Percentiles rank a stretch among this genome's conserved stretches.
Conservation (phyloP, 2,329 filamentous ascomycete species). For the Cladosporium velox region DNA sequence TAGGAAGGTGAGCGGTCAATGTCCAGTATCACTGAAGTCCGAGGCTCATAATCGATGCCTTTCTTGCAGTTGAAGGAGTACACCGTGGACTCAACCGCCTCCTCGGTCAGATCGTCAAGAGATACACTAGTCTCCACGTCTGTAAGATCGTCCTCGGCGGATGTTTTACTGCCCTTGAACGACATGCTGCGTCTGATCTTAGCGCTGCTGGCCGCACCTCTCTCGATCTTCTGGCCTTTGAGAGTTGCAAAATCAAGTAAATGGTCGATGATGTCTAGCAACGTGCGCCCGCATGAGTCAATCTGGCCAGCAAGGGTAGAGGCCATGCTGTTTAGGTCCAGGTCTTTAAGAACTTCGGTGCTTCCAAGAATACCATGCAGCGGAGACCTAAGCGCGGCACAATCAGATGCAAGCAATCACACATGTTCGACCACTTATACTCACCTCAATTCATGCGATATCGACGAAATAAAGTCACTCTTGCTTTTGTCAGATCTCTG, state of each 20-base stretch:
- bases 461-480: conserved; percentile 55
- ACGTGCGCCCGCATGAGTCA: conserved; percentile 52
- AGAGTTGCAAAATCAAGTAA: conserved; percentile 46
- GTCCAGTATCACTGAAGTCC: conserved; percentile 43
- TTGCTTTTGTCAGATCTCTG: conserved; percentile 50
- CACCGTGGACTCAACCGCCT: conserved; percentile 56
- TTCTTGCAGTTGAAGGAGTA: conserved; percentile 26
- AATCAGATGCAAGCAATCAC: neutral
- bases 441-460: conserved; percentile 44
- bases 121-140: conserved; percentile 38
- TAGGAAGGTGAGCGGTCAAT: conserved; percentile 38
- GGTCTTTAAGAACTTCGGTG: conserved; percentile 47
- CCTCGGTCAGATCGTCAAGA: conserved; percentile 53
- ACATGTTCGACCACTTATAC: neutral
- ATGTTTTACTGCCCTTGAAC: conserved; percentile 8
- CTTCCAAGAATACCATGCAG: conserved; percentile 52
- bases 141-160: conserved; percentile 26
- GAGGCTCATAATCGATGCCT: conserved; percentile 41
- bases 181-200: neutral
- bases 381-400: conserved; percentile 48
- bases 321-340: conserved; percentile 43
- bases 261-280: conserved; percentile 53
- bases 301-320: conserved; percentile 50
- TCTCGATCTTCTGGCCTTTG: conserved; percentile 41
- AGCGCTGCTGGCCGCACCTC: conserved; percentile 27